Conservation (phyloP, 1,284 basidiomycete genomes). For the Pseudozyma sp. region DNA sequence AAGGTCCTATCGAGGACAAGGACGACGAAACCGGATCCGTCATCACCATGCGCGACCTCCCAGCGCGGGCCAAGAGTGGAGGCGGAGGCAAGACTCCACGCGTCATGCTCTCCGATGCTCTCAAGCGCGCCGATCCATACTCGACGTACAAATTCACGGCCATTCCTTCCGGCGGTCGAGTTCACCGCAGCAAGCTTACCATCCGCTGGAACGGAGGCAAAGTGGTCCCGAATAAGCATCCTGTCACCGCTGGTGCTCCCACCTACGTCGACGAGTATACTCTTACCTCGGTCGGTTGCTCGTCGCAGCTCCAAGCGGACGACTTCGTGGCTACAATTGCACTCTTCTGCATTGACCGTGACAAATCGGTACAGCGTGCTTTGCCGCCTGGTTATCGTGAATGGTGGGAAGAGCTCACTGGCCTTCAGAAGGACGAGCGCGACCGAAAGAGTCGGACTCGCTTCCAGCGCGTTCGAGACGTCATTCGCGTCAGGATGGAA, state of each 20-base stretch:
- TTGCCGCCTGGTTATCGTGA: slow-evolving; percentile 87
- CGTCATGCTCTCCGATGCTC: slow-evolving; percentile 59
- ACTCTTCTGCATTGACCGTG: slow-evolving; percentile 73
- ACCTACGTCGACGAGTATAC: slow-evolving; percentile 76
- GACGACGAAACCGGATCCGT: slow-evolving; percentile 45
- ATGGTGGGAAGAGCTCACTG: slow-evolving; percentile 92
- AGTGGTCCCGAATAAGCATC: slow-evolving; percentile 53
- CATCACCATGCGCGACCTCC: slow-evolving; percentile 50
- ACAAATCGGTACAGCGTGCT: slow-evolving; percentile 65
- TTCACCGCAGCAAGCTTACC: slow-evolving; percentile 57
- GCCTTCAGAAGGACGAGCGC: slow-evolving; percentile 75
- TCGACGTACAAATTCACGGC: slow-evolving; percentile 77
- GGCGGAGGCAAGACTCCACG: slow-evolving; percentile 60
- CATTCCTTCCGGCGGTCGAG: slow-evolving; percentile 47
- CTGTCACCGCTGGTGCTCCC: slow-evolving; percentile 70
- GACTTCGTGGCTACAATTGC: slow-evolving; percentile 90
- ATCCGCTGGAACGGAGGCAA: slow-evolving; percentile 63
- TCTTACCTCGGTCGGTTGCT: slow-evolving; percentile 88
- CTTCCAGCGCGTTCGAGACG: slow-evolving; percentile 73
- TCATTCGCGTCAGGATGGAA: slow-evolving; percentile 75
- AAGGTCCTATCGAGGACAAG: slow-evolving; percentile 79
- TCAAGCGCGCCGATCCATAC: slow-evolving; percentile 75
- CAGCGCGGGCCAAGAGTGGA: slow-evolving; percentile 54
- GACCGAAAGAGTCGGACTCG: slow-evolving; percentile 76
- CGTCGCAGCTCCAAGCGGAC: slow-evolving; percentile 82